Evolutionary conservation across 2,329 filamentous ascomycete species (phyloP).

Genomic region (Fusarium nodosum): DNA sequence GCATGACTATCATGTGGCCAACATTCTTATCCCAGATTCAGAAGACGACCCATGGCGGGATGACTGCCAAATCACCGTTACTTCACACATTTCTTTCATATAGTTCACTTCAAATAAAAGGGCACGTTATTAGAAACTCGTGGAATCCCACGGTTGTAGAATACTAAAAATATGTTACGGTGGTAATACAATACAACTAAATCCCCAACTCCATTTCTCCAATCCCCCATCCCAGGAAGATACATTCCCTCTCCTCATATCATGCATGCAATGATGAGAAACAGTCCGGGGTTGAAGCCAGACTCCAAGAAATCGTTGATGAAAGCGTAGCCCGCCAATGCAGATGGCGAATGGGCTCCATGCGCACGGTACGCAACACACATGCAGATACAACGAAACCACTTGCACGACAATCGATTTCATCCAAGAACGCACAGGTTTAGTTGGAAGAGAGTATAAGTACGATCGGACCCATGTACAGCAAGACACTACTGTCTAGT

Average conservation of each 20-base stretch:
- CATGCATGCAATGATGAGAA: constrained; percentile 40
- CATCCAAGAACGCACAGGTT: constrained; percentile 40
- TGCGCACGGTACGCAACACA: constrained; percentile 29
- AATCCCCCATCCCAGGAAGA: constrained; percentile 25
- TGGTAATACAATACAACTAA: constrained; percentile 39
- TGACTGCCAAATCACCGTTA: background rate
- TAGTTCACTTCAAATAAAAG: background rate
- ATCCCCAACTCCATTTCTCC: constrained; percentile 41
- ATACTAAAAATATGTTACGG: constrained; percentile 29
- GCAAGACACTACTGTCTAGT: constrained; percentile 29
- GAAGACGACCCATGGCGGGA: background rate
- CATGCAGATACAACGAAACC: constrained; percentile 43
- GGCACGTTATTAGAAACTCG: background rate
- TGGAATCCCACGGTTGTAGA: constrained; percentile 18
- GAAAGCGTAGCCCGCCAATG: constrained; percentile 19
- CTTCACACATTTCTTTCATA: background rate
- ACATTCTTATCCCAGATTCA: background rate
- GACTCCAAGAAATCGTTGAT: constrained; percentile 25
- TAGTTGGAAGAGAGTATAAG: constrained; percentile 20
- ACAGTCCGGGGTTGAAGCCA: constrained; percentile 26
- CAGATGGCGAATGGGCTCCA: constrained; percentile 10
- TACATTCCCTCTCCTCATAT: constrained; percentile 41
- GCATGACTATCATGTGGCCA: background rate
- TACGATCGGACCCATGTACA: constrained; percentile 22
- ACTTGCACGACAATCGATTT: constrained; percentile 43